These are phyloP conservation scores for Chrysochromulina tobinii DNA, from an alignment of 78 protist genomes.

Conservation along the genomic window DNA sequence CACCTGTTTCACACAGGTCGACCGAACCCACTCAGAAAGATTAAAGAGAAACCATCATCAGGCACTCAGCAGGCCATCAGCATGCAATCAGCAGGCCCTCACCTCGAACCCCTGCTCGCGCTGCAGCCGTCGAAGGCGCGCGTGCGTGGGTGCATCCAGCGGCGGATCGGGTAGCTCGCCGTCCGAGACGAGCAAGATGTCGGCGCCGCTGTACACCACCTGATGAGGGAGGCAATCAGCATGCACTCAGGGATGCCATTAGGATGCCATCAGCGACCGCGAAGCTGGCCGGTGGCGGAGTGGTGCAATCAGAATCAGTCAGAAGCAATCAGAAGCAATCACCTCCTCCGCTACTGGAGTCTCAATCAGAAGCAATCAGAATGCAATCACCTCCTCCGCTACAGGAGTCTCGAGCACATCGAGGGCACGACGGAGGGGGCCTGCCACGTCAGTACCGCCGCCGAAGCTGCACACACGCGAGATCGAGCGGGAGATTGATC, in stretches of 20 bases:
- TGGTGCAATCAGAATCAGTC: too few species aligned
- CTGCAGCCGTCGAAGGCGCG: not conserved
- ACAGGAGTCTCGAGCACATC: not conserved
- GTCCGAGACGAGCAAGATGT: conserved; percentile 24
- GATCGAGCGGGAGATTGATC: not conserved
- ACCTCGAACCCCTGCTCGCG: not conserved
- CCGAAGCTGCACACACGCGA: not conserved
- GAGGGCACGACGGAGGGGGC: conserved; percentile 18
- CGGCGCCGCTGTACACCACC: not conserved
- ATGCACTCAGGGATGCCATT: not conserved
- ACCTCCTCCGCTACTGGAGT: too few species aligned
- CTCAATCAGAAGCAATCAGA: too few species aligned
- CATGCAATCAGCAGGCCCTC: not conserved
- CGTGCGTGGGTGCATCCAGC: not conserved
- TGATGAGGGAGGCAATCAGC: not conserved
- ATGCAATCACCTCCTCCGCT: not conserved
- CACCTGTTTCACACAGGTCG: too few species aligned
- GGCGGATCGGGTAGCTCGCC: conserved; percentile 35
- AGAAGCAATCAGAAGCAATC: too few species aligned
- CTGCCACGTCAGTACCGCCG: conserved; percentile 34
- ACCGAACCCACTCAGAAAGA: too few species aligned
- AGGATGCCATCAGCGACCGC: not conserved
- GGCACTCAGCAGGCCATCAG: too few species aligned
- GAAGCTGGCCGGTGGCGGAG: too few species aligned
- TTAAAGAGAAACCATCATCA: too few species aligned